A percentile compares a stretch with the other conserved stretches of the same genome.
These are phyloP conservation scores for Hortaea sp. DNA, from an alignment of 2,329 filamentous ascomycete species.

Conservation along the genomic window DNA sequence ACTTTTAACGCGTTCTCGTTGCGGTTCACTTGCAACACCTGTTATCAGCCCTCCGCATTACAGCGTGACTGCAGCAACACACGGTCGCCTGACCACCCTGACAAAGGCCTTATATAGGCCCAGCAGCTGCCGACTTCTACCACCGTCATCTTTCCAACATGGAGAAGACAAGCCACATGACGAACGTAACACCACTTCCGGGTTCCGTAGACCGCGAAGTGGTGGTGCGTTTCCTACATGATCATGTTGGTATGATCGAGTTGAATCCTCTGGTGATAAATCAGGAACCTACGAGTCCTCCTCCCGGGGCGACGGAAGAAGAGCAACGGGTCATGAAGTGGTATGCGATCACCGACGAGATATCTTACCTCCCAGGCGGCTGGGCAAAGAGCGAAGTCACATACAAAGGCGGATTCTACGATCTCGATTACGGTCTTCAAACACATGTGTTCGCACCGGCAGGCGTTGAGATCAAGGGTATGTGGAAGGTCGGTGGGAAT, in stretches of 20 bases:
- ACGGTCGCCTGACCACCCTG: no score
- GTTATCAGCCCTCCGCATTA: no score
- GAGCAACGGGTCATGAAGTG: slow-evolving; percentile 49
- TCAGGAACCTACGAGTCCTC: slow-evolving; percentile 57
- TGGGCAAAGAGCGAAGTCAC: slow-evolving; percentile 56
- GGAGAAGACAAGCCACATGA: slow-evolving; percentile 63
- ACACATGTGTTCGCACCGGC: slow-evolving; percentile 78
- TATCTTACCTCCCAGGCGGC: slow-evolving; percentile 62
- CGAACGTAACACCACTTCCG: slow-evolving; percentile 69
- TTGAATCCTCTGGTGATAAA: slow-evolving; percentile 74
- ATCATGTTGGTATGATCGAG: slow-evolving; percentile 76
- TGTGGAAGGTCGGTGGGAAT: slow-evolving; percentile 74
- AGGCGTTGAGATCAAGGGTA: slow-evolving; percentile 66
- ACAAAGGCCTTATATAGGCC: no score
- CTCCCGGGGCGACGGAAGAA: slow-evolving; percentile 55
- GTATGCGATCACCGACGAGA: slow-evolving; percentile 71
- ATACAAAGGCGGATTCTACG: slow-evolving; percentile 73
- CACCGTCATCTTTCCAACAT: slow-evolving; percentile 31
- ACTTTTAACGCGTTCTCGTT: no score
- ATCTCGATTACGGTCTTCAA: slow-evolving; percentile 61
- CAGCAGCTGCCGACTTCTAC: no score
- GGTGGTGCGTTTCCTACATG: slow-evolving; percentile 66
- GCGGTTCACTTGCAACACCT: no score
- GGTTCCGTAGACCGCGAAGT: slow-evolving; percentile 54
- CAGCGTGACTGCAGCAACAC: no score